phyloP scores from a whole-genome alignment of 805 yeast species.

The Barnettozyma wickerhamii region DNA sequence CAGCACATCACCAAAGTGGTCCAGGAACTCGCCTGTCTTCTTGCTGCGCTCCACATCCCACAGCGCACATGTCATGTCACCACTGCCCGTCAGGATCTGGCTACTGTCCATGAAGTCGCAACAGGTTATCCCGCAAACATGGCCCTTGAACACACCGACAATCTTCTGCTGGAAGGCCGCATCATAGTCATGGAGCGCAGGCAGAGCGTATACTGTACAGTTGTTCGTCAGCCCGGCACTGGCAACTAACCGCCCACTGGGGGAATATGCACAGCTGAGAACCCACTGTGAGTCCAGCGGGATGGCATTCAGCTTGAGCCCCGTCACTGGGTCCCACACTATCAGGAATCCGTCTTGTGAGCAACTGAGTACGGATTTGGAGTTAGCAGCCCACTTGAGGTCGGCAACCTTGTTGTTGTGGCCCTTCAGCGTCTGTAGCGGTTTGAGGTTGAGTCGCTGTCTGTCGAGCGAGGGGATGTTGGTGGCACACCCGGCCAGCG shows the following conservation, averaged over 20 bases:
- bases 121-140: slow-evolving; percentile 76
- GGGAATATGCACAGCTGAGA: slow-evolving; percentile 67
- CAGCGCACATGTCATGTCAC: slow-evolving; percentile 72
- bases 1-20: slow-evolving; percentile 71
- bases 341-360: slow-evolving; percentile 86
- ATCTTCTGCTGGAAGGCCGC: slow-evolving; percentile 36
- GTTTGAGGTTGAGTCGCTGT: slow-evolving; percentile 28
- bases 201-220: slow-evolving; percentile 61
- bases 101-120: slow-evolving; percentile 60
- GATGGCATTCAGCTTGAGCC: slow-evolving; percentile 66
- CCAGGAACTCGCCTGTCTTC: slow-evolving; percentile 49
- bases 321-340: slow-evolving; percentile 76
- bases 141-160: slow-evolving; percentile 65
- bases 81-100: slow-evolving; percentile 64
- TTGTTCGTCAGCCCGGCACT: slow-evolving; percentile 81
- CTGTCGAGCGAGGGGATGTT: slow-evolving; percentile 14
- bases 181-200: slow-evolving; percentile 19
- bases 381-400: slow-evolving; percentile 63
- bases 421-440: slow-evolving; percentile 36
- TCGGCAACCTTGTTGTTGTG: slow-evolving; percentile 73
- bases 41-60: slow-evolving; percentile 75
- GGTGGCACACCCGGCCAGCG: slow-evolving; percentile 36
- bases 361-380: slow-evolving; percentile 59
- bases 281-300: slow-evolving; percentile 78
- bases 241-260: slow-evolving; percentile 62